Conservation (phyloP, 208 protist genomes). For the Porcisia hertigi region DNA sequence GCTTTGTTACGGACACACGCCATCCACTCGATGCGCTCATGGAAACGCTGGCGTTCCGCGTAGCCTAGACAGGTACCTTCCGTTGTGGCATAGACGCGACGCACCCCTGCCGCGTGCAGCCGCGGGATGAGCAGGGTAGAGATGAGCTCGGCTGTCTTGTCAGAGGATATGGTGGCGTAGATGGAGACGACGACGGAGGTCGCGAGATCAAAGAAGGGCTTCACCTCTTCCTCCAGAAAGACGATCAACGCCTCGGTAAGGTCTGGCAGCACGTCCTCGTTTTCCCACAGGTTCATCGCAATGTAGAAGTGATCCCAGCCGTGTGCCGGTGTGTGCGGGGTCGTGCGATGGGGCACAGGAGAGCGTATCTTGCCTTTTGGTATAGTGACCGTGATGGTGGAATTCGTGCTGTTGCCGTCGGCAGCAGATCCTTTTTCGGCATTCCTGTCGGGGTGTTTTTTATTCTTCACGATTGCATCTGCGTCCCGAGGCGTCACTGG, state of each 20-base stretch:
- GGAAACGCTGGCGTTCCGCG: slow-evolving; percentile 36
- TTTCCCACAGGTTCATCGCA: slow-evolving; percentile 75
- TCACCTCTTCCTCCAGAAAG: slow-evolving; percentile 72
- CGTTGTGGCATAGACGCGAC: slow-evolving; percentile 49
- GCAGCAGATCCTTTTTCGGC: background rate
- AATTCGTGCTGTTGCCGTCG: background rate
- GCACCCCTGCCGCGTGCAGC: slow-evolving; percentile 47
- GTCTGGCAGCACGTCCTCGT: slow-evolving; percentile 61
- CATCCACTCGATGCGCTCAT: slow-evolving; percentile 84
- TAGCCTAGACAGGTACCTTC: slow-evolving; percentile 51
- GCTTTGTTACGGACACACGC: slow-evolving; percentile 82
- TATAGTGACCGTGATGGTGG: slow-evolving; percentile 13
- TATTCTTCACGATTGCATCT: background rate
- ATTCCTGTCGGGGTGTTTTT: background rate
- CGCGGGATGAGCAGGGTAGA: slow-evolving; percentile 47
- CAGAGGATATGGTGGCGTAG: slow-evolving; percentile 55
- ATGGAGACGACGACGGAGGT: slow-evolving; percentile 69
- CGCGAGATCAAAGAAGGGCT: slow-evolving; percentile 45
- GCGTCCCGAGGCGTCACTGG: background rate
- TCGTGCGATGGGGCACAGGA: slow-evolving; percentile 28
- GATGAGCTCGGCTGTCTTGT: slow-evolving; percentile 46
- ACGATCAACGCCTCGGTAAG: slow-evolving; percentile 60
- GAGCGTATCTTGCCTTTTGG: slow-evolving; percentile 31
- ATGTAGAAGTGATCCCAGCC: slow-evolving; percentile 79
- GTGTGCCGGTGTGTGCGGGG: slow-evolving; percentile 32